Conservation (phyloP, 2,329 filamentous ascomycete species). For the Stachybotrys chartarum region DNA sequence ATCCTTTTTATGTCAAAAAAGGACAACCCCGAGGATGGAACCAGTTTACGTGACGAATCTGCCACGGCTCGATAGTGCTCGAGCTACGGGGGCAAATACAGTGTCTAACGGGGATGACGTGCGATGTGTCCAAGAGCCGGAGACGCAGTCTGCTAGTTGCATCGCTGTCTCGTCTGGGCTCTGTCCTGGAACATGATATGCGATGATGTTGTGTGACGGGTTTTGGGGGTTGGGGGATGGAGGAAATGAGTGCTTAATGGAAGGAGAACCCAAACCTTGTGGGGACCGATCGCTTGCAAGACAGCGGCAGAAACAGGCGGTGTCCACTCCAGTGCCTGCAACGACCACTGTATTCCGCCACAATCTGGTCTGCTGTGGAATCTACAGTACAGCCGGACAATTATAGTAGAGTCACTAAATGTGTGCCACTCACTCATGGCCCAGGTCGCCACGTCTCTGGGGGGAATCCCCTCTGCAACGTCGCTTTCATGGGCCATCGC, state of each 20-base stretch:
- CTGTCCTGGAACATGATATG: not conserved
- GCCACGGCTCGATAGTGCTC: not conserved
- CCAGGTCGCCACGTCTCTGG: too few species aligned
- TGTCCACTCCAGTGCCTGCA: not conserved
- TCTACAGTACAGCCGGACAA: too few species aligned
- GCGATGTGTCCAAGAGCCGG: not conserved
- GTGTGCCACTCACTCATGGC: too few species aligned
- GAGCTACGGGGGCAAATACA: not conserved
- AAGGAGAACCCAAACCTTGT: too few species aligned
- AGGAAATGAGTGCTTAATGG: not conserved
- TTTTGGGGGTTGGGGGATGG: not conserved
- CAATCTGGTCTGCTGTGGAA: too few species aligned
- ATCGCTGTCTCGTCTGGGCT: not conserved
- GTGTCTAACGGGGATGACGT: not conserved
- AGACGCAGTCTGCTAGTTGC: not conserved
- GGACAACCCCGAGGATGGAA: not conserved
- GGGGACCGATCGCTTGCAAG: not conserved
- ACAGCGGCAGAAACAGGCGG: not conserved
- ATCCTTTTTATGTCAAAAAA: not conserved
- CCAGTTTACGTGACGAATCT: not conserved
- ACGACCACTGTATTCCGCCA: too few species aligned
- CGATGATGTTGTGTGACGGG: not conserved
- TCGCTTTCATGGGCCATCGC: not conserved
- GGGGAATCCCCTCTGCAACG: not conserved
- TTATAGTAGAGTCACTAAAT: too few species aligned